Percentiles rank a stretch among this genome's conserved stretches.
phyloP scores from a whole-genome alignment of 768 basidiomycete genomes.

The Pisolithus tinctorius region DNA sequence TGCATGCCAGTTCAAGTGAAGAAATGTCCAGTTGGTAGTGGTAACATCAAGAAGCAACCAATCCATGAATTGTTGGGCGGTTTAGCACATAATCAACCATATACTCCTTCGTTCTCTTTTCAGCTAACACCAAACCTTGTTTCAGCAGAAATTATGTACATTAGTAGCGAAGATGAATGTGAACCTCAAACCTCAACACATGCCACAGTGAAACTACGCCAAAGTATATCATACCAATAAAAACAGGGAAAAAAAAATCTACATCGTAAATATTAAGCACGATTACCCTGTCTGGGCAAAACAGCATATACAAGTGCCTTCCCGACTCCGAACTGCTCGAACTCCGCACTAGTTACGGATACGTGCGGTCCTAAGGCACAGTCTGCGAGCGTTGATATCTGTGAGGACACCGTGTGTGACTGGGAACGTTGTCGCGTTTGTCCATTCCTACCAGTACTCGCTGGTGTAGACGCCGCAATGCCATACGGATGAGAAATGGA shows the following conservation, averaged over 20 bases:
- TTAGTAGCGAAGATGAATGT: not conserved
- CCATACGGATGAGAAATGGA: conserved; percentile 26
- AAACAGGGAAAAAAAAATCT: not conserved
- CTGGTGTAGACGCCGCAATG: conserved; percentile 1
- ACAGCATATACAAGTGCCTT: conserved; percentile 53
- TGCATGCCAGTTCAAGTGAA: too few species aligned
- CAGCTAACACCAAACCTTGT: too few species aligned
- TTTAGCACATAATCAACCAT: too few species aligned
- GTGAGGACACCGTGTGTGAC: not conserved
- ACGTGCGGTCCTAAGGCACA: conserved; percentile 10
- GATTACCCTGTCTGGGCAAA: not conserved
- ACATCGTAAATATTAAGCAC: not conserved
- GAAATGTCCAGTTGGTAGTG: too few species aligned
- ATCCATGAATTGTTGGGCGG: too few species aligned
- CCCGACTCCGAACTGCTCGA: conserved; percentile 53
- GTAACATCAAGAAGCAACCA: too few species aligned
- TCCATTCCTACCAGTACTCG: not conserved
- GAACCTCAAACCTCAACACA: not conserved
- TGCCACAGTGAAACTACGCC: not conserved
- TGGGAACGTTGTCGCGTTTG: not conserved
- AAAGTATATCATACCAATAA: not conserved
- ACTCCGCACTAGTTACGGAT: conserved; percentile 22
- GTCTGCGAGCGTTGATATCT: not conserved
- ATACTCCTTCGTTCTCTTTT: too few species aligned
- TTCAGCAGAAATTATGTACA: too few species aligned